A percentile compares a stretch with the other conserved stretches of the same genome.
Conservation (phyloP, 306 rosid species). For the Sophora flavescens region DNA sequence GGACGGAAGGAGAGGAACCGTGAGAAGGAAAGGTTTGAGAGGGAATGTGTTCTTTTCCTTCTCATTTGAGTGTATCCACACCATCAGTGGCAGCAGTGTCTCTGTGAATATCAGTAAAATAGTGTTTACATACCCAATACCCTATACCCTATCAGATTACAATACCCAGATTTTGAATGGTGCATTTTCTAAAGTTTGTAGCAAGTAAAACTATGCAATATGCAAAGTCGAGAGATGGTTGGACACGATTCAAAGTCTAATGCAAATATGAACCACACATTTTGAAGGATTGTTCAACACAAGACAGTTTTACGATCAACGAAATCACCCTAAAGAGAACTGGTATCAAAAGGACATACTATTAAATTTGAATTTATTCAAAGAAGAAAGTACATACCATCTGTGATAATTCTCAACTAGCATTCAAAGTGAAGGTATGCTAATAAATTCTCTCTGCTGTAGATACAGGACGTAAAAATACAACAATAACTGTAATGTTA, state of each 20-base stretch:
- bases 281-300: not conserved
- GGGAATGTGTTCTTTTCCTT: too few species aligned
- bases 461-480: constrained; percentile 78
- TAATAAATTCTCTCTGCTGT: constrained; percentile 93
- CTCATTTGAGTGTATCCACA: too few species aligned
- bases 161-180: not conserved
- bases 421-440: constrained; percentile 31
- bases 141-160: not conserved
- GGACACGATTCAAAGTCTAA: not conserved
- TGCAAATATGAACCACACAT: not conserved
- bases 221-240: not conserved
- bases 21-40: too few species aligned
- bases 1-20: too few species aligned
- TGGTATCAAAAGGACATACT: not conserved
- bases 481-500: constrained; percentile 84
- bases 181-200: not conserved
- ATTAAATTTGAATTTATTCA: not conserved
- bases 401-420: not conserved
- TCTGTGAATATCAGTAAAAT: too few species aligned
- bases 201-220: not conserved
- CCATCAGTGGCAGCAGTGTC: too few species aligned
- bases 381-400: not conserved
- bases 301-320: not conserved
- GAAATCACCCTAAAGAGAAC: not conserved
- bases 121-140: not conserved